Base-by-base conservation (phyloP, 345 rosid species). In the Citrus trifoliata region DNA sequence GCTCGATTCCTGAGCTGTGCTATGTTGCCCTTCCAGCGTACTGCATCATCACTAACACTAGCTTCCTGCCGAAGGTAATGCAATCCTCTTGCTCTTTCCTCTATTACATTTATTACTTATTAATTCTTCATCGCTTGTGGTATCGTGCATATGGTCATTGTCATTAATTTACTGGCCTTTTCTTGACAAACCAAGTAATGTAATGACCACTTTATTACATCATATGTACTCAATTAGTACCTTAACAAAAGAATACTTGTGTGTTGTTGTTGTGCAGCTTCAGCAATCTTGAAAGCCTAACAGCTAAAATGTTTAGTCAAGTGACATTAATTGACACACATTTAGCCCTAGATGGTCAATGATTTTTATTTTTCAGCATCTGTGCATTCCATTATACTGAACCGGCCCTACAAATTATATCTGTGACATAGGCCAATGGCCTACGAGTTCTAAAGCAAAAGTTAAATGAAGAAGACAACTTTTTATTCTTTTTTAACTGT, bases 51-150 rank as follows among this genome's bases (percentile, higher is more conserved):
- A 74, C 86, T 79, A 71, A 86, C 78, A 78, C 91, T 4, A 66
- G 78, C 75, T 95, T 95, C 77, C 79, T 93, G 74, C 97, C 98
- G 10, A 84, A 85, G 91, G 93, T 90, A 8, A 78, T 30, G 67
- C 67, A 63, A 14, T 4, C 13, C 4, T 62, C 19, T 27, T 46
- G 18, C 6, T 27, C 33, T 63, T 6, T 28, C 7, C 38, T 18
- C 58, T 53, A 0, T 19, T 18, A 53, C 22, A 53, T 14, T 51
- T 46, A 13, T 13, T 46, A 1, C 51, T 46, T 14, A 12, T 13
- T 46, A 12, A 46, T 46, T 46, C 51, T 46, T 46, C 51, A 46
- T 1, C 51, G 1, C 18, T 46, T 1, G 51, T 3, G 16, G 18
- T 46, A 46, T 46, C 16, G 18, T 46, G 16, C 51, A 13, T 46